Conservation (phyloP, 1,284 basidiomycete species). For the Marasmius tenuissimus region DNA sequence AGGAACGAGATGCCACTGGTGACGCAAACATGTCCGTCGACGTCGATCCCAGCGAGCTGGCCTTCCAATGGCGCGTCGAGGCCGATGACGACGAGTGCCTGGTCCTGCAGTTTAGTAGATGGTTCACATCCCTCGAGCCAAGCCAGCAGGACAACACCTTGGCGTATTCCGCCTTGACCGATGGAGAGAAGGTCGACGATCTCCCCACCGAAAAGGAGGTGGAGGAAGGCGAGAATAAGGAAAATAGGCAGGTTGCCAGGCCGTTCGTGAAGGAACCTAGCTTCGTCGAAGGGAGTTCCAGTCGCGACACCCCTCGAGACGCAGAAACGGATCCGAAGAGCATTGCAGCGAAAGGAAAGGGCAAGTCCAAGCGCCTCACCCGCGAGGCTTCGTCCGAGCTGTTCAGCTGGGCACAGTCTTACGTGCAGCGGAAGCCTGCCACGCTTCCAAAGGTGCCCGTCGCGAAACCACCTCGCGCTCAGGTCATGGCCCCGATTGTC, state of each 20-base stretch:
- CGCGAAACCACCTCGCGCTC: not conserved
- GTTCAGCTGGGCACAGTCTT: not conserved
- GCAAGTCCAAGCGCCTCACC: not conserved
- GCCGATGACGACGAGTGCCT: not conserved
- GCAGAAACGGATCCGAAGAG: not conserved
- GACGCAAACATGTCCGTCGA: not conserved
- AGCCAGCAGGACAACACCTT: not conserved
- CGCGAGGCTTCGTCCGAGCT: not conserved
- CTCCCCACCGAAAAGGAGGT: not conserved
- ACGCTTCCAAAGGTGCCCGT: not conserved
- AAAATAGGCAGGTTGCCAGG: not conserved
- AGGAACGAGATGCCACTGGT: not conserved
- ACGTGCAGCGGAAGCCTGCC: not conserved
- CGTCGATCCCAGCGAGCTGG: not conserved
- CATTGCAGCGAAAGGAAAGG: not conserved
- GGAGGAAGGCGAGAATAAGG: not conserved
- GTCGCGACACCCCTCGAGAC: not conserved
- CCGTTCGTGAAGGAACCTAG: not conserved
- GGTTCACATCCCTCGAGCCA: not conserved
- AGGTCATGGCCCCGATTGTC: not conserved
- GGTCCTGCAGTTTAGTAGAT: not conserved
- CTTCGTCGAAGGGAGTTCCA: not conserved
- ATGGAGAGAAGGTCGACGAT: not conserved
- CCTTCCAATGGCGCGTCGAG: constrained; percentile 1
- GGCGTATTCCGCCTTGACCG: not conserved